Evolutionary conservation across 208 protist species (phyloP), one percentile per base, ranked within the genome.

Genomic region (Wallacemonas collosoma): DNA sequence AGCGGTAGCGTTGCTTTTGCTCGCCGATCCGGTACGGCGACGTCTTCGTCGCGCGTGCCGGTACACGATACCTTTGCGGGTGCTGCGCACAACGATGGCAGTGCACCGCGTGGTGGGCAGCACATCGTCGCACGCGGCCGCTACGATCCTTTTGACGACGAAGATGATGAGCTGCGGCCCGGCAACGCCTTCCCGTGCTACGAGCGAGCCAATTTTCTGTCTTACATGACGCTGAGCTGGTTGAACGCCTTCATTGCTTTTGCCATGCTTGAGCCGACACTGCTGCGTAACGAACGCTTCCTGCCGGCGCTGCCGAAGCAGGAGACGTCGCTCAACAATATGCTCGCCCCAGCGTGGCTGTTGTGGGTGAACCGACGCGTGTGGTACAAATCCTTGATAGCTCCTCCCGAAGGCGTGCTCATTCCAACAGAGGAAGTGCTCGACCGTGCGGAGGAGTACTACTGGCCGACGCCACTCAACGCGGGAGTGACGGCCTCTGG

Each of bases 141-240:
- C 7, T 83, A 84, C 72, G 80, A 91, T 68, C 72, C 82, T 9
- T 72, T 79, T 38, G 80, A 81, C 51, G 78, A 85, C 54, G 77
- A 58, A 14, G 75, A 89, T 63, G 81, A 87, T 56, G 83, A 89
- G 68, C 86, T 92, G 57, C 77, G 87, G 36, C 87, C 87, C 11
- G 83, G 87, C 67, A 87, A 89, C 72, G 81, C 79, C 36, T 93
- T 93, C 67, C 79, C 77, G 17, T 86, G 73, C 9, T 80, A 84
- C 41, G 82, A 87, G 26, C 73, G 72, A 14, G 85, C 88, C 11
- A 68, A 70, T 8, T 81, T 71, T 67, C 11, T 85, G 8, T 76
- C 76, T 8, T 57, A 69, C 60, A 11, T 81, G 36, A 93, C 87
- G 39, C 83, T 83, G 68, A 85, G 76, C 73, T 93, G 87, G 87